phyloP scores from a whole-genome alignment of 768 basidiomycete species.

The Termitomyces sp. region DNA sequence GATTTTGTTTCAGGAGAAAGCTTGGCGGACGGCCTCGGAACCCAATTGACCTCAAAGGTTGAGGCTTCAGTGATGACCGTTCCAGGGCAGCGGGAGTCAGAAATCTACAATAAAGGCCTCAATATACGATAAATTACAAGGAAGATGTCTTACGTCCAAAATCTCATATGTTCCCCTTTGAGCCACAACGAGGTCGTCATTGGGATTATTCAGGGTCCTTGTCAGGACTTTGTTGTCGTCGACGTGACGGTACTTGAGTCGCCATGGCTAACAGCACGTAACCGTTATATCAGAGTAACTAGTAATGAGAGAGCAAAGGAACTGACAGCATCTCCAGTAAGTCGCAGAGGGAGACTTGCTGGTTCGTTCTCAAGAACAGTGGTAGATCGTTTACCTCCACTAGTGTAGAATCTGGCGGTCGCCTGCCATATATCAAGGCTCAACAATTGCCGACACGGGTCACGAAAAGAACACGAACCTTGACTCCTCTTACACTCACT shows the following conservation, averaged over 20 bases:
- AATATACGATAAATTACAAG: background rate
- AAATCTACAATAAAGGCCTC: conserved; percentile 46
- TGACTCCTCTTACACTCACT: conserved; percentile 78
- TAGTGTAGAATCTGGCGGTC: conserved; percentile 81
- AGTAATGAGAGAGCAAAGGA: background rate
- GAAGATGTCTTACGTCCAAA: conserved; percentile 42
- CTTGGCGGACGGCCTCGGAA: conserved; percentile 71
- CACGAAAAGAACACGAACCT: conserved; percentile 39
- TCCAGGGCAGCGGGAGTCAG: conserved; percentile 85
- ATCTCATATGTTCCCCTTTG: conserved; percentile 76
- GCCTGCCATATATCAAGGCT: conserved; percentile 44
- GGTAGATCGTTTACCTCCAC: conserved; percentile 46
- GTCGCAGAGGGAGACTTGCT: conserved; percentile 69
- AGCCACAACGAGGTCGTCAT: conserved; percentile 69
- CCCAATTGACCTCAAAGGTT: conserved; percentile 70
- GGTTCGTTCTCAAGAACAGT: conserved; percentile 71
- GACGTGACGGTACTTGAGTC: conserved; percentile 60
- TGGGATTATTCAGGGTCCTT: conserved; percentile 49
- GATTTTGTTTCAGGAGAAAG: conserved; percentile 57
- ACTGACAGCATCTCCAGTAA: conserved; percentile 88
- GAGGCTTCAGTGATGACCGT: conserved; percentile 52
- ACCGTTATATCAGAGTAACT: background rate
- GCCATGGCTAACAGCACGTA: conserved; percentile 74
- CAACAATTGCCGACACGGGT: background rate
- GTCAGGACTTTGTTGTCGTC: conserved; percentile 36